These are phyloP conservation scores for Fomitopsis betulina DNA, from an alignment of 1,284 basidiomycete genomes.

Conservation along the genomic window DNA sequence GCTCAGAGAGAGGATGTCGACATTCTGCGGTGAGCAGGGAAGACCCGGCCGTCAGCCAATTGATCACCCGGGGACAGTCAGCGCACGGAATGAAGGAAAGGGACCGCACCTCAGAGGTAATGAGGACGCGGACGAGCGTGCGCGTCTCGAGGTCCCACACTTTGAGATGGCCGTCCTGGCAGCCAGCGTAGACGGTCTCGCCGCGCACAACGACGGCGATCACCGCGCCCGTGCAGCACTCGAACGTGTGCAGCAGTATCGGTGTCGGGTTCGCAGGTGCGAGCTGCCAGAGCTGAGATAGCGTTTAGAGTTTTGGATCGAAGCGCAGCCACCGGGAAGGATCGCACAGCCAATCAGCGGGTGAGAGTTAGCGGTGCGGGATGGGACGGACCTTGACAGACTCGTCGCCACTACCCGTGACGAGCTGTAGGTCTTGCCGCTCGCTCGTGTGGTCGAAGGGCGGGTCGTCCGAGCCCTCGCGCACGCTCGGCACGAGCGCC, in stretches of 20 bases:
- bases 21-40: conserved; percentile 36
- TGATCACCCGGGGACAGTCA: neutral
- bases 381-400: conserved; percentile 64
- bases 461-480: conserved; percentile 33
- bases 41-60: neutral
- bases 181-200: conserved; percentile 86
- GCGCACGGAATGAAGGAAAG: neutral
- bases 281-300: conserved; percentile 69
- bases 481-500: conserved; percentile 46
- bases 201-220: conserved; percentile 75
- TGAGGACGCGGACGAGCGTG: conserved; percentile 80
- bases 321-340: neutral
- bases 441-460: conserved; percentile 13
- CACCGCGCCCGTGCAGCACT: conserved; percentile 66
- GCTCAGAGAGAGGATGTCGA: conserved; percentile 78
- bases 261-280: conserved; percentile 28
- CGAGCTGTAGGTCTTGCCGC: conserved; percentile 49
- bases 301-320: neutral
- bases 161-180: conserved; percentile 91
- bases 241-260: conserved; percentile 54
- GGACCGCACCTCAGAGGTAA: conserved; percentile 73
- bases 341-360: neutral
- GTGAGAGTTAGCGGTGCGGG: neutral
- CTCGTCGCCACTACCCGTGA: conserved; percentile 88
- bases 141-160: conserved; percentile 91